A percentile compares a stretch with the other conserved stretches of the same genome.
phyloP scores from a whole-genome alignment of 106 monocot genomes.

The Dendrobium officinale region DNA sequence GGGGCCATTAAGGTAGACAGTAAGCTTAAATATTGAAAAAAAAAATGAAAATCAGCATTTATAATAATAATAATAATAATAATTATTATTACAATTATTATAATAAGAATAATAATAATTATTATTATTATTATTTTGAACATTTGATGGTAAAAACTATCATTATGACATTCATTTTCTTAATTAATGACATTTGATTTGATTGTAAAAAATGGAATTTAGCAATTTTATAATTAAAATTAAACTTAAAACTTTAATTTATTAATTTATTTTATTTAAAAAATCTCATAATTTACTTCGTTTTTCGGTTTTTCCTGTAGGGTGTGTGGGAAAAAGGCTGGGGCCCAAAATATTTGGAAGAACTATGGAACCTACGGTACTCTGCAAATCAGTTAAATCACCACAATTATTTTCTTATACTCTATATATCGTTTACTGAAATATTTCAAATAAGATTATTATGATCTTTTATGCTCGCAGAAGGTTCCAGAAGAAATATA shows the following conservation, averaged over 20 bases:
- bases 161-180: too few species aligned
- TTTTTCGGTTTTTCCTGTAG: conserved; percentile 26
- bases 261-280: too few species aligned
- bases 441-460: neutral
- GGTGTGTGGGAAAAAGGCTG: conserved; percentile 46
- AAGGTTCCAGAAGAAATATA: conserved; percentile 57
- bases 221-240: too few species aligned
- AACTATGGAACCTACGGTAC: conserved; percentile 27
- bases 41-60: too few species aligned
- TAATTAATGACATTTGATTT: neutral
- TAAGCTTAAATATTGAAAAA: too few species aligned
- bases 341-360: conserved; percentile 41
- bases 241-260: too few species aligned
- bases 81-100: too few species aligned
- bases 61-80: too few species aligned
- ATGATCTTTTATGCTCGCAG: neutral
- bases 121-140: neutral
- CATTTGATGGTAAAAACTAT: too few species aligned
- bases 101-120: neutral
- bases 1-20: too few species aligned
- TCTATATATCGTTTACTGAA: too few species aligned
- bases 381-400: neutral
- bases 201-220: neutral
- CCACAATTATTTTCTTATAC: neutral
- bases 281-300: too few species aligned